Evolutionary conservation across 257 asterid species (phyloP).

Genomic region (Lantana camara): DNA sequence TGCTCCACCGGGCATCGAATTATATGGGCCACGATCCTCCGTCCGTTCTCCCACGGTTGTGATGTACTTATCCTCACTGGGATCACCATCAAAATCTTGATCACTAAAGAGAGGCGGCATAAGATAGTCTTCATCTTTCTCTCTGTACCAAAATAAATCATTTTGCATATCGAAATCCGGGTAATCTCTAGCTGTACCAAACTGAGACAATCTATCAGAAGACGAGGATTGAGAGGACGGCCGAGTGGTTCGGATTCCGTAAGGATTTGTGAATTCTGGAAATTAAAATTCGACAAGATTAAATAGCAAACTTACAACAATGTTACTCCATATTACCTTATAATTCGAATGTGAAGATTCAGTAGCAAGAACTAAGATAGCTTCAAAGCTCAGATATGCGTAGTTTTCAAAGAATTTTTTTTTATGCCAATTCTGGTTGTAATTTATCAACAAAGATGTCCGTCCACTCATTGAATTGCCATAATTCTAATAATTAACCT

Average conservation of each 20-base stretch:
- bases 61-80: constrained; percentile 85
- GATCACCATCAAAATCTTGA: constrained; percentile 49
- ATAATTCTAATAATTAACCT: background rate
- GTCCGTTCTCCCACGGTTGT: constrained; percentile 40
- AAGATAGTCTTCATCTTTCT: constrained; percentile 75
- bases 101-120: constrained; percentile 59
- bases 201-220: constrained; percentile 83
- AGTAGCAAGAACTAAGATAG: background rate
- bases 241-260: constrained; percentile 57
- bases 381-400: too few species aligned
- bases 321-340: background rate
- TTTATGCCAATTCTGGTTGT: too few species aligned
- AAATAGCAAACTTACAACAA: background rate
- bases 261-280: constrained; percentile 92
- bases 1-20: constrained; percentile 29
- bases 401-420: too few species aligned
- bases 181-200: constrained; percentile 93
- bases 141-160: constrained; percentile 81
- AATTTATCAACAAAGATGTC: background rate
- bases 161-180: constrained; percentile 90
- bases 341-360: background rate
- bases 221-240: constrained; percentile 67
- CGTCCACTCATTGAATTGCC: background rate
- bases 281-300: constrained; percentile 12
- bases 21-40: constrained; percentile 25